These are phyloP conservation scores for Euptelea pleiosperma DNA, from an alignment of 164 flowering plant species.

Conservation along the genomic window DNA sequence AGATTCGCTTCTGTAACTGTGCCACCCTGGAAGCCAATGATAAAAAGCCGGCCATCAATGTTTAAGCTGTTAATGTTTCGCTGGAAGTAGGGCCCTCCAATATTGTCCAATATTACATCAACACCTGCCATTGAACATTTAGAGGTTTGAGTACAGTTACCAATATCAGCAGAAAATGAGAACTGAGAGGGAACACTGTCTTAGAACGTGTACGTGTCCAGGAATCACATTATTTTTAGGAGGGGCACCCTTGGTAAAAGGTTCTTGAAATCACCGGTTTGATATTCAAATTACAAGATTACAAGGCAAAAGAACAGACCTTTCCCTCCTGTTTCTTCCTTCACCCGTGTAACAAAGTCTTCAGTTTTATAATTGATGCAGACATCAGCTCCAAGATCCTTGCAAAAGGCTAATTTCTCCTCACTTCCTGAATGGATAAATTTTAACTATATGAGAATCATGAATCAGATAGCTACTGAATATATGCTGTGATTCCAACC, in stretches of 20 bases:
- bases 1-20: slow-evolving; percentile 55
- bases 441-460: slow-evolving; percentile 6
- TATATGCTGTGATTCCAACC: too few relatives aligned
- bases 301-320: slow-evolving; percentile 36
- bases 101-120: slow-evolving; percentile 81
- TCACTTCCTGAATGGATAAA: slow-evolving; percentile 54
- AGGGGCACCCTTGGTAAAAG: too few relatives aligned
- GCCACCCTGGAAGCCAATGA: slow-evolving; percentile 75
- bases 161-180: slow-evolving; percentile 2
- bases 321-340: slow-evolving; percentile 89
- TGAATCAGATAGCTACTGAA: not conserved
- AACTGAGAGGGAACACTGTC: too few relatives aligned
- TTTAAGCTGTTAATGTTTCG: slow-evolving; percentile 70
- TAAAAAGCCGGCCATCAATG: slow-evolving; percentile 82
- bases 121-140: slow-evolving; percentile 50
- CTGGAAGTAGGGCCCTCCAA: slow-evolving; percentile 80
- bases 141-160: slow-evolving; percentile 2
- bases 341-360: slow-evolving; percentile 84
- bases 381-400: slow-evolving; percentile 88
- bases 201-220: too few relatives aligned
- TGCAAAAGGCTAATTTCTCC: slow-evolving; percentile 73
- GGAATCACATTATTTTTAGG: too few relatives aligned
- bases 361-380: slow-evolving; percentile 94
- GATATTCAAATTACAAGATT: too few relatives aligned
- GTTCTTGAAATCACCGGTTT: not conserved